Conservation (phyloP, 1,284 basidiomycete genomes). For the Pascua sp. region DNA sequence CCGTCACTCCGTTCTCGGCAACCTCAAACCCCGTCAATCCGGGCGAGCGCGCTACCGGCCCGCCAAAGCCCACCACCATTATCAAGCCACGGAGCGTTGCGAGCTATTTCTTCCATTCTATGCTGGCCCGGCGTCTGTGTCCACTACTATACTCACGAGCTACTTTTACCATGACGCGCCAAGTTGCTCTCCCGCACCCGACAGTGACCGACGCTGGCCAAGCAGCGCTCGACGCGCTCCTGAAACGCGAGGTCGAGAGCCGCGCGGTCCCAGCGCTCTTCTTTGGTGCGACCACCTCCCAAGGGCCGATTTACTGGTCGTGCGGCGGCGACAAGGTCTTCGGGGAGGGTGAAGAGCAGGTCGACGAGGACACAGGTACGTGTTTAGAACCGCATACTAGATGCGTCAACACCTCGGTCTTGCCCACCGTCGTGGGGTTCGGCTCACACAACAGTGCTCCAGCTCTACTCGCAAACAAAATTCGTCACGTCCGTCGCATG, state of each 20-base stretch:
- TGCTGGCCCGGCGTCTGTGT: too few species aligned
- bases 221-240: constrained; percentile 9
- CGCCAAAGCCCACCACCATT: too few species aligned
- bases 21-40: too few species aligned
- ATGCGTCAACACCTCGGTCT: too few species aligned
- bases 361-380: not conserved
- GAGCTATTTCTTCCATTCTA: too few species aligned
- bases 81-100: too few species aligned
- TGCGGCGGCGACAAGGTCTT: constrained; percentile 12
- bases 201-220: constrained; percentile 2
- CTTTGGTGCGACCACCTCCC: constrained; percentile 15
- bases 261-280: constrained; percentile 10
- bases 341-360: constrained; percentile 8
- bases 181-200: constrained; percentile 1
- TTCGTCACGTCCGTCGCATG: constrained; percentile 35
- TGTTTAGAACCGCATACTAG: too few species aligned
- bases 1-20: too few species aligned
- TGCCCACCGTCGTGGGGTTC: too few species aligned
- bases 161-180: too few species aligned
- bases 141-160: too few species aligned
- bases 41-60: too few species aligned
- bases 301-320: constrained; percentile 13
- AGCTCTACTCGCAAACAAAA: constrained; percentile 39
- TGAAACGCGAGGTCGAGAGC: constrained; percentile 7
- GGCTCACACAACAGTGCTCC: constrained; percentile 7